Conservation (phyloP, 345 rosid genomes). For the Corchorus olitorius region DNA sequence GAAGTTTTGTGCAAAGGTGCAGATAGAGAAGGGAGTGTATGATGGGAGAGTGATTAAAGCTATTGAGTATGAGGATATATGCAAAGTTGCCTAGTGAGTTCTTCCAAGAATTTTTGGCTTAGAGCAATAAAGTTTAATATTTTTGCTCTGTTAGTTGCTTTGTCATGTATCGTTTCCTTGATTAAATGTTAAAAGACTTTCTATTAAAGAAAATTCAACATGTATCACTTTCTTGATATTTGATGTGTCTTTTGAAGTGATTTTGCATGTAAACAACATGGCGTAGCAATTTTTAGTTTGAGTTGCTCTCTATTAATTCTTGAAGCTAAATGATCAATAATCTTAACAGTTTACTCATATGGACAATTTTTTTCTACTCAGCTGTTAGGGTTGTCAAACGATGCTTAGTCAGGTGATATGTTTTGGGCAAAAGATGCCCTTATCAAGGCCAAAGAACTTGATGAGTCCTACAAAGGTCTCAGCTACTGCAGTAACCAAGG, state of each 20-base stretch:
- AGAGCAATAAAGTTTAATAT: background rate
- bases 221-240: background rate
- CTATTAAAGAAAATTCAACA: no score
- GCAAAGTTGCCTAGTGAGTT: conserved; percentile 63
- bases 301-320: background rate
- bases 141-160: background rate
- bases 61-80: conserved; percentile 87
- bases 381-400: conserved; percentile 67
- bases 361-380: conserved; percentile 49
- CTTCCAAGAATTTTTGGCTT: background rate
- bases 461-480: conserved; percentile 63
- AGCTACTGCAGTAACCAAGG: conserved; percentile 58
- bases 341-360: conserved; percentile 42
- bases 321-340: background rate
- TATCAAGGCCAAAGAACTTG: conserved; percentile 72
- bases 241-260: background rate
- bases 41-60: conserved; percentile 87
- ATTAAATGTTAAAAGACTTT: no score
- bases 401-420: conserved; percentile 74
- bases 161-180: no score
- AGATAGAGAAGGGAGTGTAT: conserved; percentile 89
- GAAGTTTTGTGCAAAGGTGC: conserved; percentile 80
- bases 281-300: background rate
- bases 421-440: conserved; percentile 69
- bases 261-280: background rate